Conservation (phyloP, 2,329 filamentous ascomycete species). For the Dactylellina haptotyla region DNA sequence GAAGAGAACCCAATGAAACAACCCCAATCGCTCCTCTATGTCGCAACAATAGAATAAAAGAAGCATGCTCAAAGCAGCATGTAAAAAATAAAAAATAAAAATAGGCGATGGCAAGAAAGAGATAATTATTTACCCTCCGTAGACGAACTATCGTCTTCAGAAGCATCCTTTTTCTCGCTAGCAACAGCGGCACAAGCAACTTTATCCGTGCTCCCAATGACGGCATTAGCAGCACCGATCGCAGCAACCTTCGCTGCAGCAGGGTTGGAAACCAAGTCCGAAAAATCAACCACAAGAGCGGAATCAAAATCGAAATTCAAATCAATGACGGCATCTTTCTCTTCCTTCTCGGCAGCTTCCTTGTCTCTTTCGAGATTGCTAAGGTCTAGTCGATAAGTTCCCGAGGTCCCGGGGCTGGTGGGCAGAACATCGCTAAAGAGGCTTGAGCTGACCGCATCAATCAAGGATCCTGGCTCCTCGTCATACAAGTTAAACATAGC, state of each 20-base stretch:
- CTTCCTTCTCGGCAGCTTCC: neutral
- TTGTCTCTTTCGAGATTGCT: slow-evolving; percentile 3
- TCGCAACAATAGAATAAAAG: neutral
- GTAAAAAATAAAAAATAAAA: neutral
- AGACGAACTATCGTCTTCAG: slow-evolving; percentile 48
- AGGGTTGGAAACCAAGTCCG: slow-evolving; percentile 41
- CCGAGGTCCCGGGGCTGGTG: slow-evolving; percentile 39
- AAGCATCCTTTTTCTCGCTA: slow-evolving; percentile 46
- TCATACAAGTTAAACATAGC: slow-evolving; percentile 60
- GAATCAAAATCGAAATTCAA: slow-evolving; percentile 50
- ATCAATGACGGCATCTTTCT: slow-evolving; percentile 30
- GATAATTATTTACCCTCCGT: slow-evolving; percentile 21
- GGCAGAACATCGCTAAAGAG: slow-evolving; percentile 49
- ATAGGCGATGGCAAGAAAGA: neutral
- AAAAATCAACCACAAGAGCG: slow-evolving; percentile 52
- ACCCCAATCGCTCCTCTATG: slow-evolving; percentile 14
- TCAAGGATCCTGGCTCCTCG: slow-evolving; percentile 56
- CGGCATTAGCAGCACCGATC: slow-evolving; percentile 1
- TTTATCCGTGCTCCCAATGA: neutral
- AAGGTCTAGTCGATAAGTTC: slow-evolving; percentile 34
- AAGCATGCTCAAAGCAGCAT: neutral
- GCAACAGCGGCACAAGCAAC: slow-evolving; percentile 9
- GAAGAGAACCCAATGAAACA: neutral
- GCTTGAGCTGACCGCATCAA: slow-evolving; percentile 48
- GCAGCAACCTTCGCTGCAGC: slow-evolving; percentile 37